phyloP scores from a whole-genome alignment of 225 moss, liverwort and hornwort species.

The Takakia lepidozioides region DNA sequence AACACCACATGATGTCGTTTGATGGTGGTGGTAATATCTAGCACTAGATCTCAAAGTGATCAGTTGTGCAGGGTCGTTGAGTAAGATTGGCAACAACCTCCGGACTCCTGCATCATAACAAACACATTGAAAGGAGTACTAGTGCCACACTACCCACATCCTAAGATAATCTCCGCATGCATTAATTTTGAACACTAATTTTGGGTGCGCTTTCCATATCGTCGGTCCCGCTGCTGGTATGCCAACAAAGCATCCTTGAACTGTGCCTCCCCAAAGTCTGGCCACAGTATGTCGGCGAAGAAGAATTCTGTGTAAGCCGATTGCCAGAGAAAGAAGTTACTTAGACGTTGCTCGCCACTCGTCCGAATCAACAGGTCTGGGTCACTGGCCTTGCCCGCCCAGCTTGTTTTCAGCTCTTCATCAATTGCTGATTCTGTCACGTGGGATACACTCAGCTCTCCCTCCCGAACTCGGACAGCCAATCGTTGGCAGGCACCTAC shows the following conservation, averaged over 20 bases:
- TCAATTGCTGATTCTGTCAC: conserved; percentile 60
- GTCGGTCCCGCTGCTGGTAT: conserved; percentile 64
- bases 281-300: conserved; percentile 79
- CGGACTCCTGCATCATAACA: too few species aligned
- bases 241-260: conserved; percentile 58
- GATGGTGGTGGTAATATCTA: too few species aligned
- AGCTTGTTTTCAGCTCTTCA: conserved; percentile 59
- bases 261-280: conserved; percentile 65
- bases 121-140: too few species aligned
- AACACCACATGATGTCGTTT: too few species aligned
- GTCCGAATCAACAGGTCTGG: conserved; percentile 92
- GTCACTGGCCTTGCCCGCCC: conserved; percentile 66
- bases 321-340: conserved; percentile 96
- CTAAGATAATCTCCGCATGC: too few species aligned
- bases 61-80: too few species aligned
- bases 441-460: conserved; percentile 48
- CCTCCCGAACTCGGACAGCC: conserved; percentile 61
- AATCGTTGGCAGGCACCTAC: conserved; percentile 65
- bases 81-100: too few species aligned
- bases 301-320: conserved; percentile 77
- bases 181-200: too few species aligned
- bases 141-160: too few species aligned
- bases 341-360: conserved; percentile 92
- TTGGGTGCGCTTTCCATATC: conserved; percentile 68
- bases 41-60: too few species aligned